Evolutionary conservation across 257 asterid species (phyloP), one percentile per base, ranked within the genome.

Genomic region (Jasminum sambac): DNA sequence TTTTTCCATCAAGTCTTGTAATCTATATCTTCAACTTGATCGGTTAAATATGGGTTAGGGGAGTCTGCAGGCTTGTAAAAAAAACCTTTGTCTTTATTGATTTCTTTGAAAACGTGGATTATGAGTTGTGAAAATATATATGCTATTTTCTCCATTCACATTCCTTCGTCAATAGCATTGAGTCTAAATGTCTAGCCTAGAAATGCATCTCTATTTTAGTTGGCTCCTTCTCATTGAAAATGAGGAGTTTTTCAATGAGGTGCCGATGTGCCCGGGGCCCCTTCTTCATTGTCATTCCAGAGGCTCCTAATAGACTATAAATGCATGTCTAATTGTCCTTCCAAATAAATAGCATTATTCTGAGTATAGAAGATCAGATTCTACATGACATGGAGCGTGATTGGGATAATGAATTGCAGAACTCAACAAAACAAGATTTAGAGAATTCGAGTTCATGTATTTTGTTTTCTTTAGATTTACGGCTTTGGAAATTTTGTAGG

Each of bases 401-500:
- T 8, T 58, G 23, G 5, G 43, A 16, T 40, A 24, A 11, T 8
- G 19, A 11, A 64, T 64, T 64, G 41, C 43, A n/a, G 30, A 37
- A 37, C 14, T 69, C 62, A 38, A 63, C 60, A 57, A 23, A 44
- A 59, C 17, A 38, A 62, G 13, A 69, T 14, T 21, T 69, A 23
- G n/a, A n/a, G 39, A 41, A 40, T 30, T 63, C 38, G 38, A 11
- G 50, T 70, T 55, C 65, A 67, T 17, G 70, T 40, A 21, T 37
- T 37, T 62, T 62, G 67, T 11, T 42, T 69, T n/a, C 62, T 63
- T 13, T 40, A 16, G 21, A 41, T 37, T 30, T 42, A 24, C 24
- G 11, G 37, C 75, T 71, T 52, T 74, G 57, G 68, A 80, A 68
- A 70, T 74, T 59, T 73, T 34, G n/a, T 6, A 60, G 65, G 72